A percentile compares a stretch with the other conserved stretches of the same genome.
These are phyloP conservation scores for Dictyostelium citrinum DNA, from an alignment of 78 protist genomes.

Conservation along the genomic window DNA sequence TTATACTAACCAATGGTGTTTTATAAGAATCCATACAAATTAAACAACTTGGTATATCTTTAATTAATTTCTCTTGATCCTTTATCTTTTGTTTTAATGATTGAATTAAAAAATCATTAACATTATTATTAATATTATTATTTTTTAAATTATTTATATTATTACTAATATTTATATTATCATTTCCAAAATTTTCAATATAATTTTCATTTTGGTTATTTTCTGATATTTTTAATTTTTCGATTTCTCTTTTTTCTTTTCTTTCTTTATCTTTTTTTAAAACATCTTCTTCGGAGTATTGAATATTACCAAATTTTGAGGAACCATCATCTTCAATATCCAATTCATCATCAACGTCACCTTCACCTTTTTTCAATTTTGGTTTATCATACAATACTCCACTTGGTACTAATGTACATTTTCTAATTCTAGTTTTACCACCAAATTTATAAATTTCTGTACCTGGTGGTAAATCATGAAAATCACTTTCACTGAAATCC, in stretches of 20 bases:
- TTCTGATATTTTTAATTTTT: not conserved
- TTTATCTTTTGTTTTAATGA: constrained; percentile 57
- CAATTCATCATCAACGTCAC: constrained; percentile 16
- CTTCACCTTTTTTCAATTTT: not conserved
- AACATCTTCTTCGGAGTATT: constrained; percentile 42
- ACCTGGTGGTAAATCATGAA: constrained; percentile 49
- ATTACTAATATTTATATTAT: not conserved
- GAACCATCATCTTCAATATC: constrained; percentile 72
- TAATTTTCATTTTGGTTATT: not conserved
- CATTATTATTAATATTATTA: not conserved
- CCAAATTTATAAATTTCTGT: constrained; percentile 7
- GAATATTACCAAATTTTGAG: constrained; percentile 35
- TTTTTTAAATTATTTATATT: not conserved
- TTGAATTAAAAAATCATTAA: constrained; percentile 13
- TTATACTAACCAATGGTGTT: constrained; percentile 60
- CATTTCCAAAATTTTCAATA: not conserved
- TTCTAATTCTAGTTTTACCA: constrained; percentile 39
- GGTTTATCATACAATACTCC: constrained; percentile 13
- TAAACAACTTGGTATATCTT: constrained; percentile 63
- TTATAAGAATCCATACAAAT: constrained; percentile 58
- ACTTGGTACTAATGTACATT: constrained; percentile 6
- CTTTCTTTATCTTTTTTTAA: not conserved
- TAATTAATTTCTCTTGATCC: constrained; percentile 44
- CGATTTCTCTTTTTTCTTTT: not conserved
- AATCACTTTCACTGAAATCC: constrained; percentile 7